Evolutionary conservation across 192 early-diverging fungal species (phyloP).

Genomic region (Phycomyces blakesleeanus): DNA sequence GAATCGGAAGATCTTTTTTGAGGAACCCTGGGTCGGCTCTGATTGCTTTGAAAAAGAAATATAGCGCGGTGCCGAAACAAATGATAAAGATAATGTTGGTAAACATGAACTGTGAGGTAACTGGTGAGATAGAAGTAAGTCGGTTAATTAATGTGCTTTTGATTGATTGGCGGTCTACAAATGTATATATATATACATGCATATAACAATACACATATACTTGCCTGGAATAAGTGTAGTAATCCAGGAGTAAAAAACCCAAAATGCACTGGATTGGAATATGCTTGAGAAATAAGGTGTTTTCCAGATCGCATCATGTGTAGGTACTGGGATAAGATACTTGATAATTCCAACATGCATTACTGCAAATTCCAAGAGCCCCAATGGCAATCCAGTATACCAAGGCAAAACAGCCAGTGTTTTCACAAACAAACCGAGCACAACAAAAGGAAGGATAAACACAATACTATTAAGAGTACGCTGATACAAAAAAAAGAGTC

Average conservation of each 20-base stretch:
- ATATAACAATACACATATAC: no score
- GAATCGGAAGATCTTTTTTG: slow-evolving; percentile 42
- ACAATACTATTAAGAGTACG: slow-evolving; percentile 61
- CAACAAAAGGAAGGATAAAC: slow-evolving; percentile 65
- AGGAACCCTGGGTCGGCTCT: slow-evolving; percentile 79
- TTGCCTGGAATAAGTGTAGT: slow-evolving; percentile 63
- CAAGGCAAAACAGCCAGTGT: slow-evolving; percentile 65
- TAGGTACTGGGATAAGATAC: slow-evolving; percentile 50
- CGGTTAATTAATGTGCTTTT: no score
- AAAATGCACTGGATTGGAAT: slow-evolving; percentile 83
- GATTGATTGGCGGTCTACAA: no score
- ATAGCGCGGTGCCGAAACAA: slow-evolving; percentile 57
- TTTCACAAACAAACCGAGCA: slow-evolving; percentile 54
- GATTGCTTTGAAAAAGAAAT: slow-evolving; percentile 74
- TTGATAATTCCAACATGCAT: slow-evolving; percentile 59
- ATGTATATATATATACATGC: no score
- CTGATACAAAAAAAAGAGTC: no score
- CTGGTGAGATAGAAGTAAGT: slow-evolving; percentile 32
- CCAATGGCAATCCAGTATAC: slow-evolving; percentile 72
- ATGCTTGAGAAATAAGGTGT: slow-evolving; percentile 85
- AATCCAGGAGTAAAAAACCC: slow-evolving; percentile 63
- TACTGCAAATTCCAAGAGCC: slow-evolving; percentile 43
- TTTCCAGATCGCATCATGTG: slow-evolving; percentile 53
- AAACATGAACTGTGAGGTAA: slow-evolving; percentile 55
- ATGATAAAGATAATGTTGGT: slow-evolving; percentile 66